Evolutionary conservation across 768 basidiomycete species (phyloP).

Genomic region (Tricholoma furcatifolium): DNA sequence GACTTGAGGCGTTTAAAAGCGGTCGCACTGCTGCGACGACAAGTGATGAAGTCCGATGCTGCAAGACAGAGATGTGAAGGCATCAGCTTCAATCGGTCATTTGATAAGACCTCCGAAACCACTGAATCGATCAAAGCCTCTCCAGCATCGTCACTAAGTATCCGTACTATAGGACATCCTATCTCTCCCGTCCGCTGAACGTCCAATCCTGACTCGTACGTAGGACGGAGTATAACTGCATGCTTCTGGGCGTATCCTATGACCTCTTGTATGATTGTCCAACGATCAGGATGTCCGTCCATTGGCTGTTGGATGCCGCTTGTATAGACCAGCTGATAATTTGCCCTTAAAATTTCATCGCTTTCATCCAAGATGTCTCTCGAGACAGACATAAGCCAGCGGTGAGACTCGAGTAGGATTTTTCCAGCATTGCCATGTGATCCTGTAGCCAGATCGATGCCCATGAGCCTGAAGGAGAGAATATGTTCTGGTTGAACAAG

Average conservation of each 20-base stretch:
- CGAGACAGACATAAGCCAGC: constrained; percentile 24
- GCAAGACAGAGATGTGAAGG: constrained; percentile 15
- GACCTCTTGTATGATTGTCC: constrained; percentile 39
- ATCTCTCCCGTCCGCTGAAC: background rate
- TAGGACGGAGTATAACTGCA: constrained; percentile 9
- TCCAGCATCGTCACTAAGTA: constrained; percentile 17
- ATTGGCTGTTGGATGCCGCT: constrained; percentile 33
- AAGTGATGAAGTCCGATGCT: constrained; percentile 24
- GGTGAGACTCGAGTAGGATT: constrained; percentile 23
- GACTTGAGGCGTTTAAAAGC: too few species aligned
- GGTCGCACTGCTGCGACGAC: background rate
- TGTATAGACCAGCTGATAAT: constrained; percentile 50
- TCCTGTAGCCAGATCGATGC: constrained; percentile 31
- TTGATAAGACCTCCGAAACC: constrained; percentile 19
- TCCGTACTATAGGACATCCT: constrained; percentile 14
- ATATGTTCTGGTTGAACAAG: constrained; percentile 54
- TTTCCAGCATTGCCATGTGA: constrained; percentile 8
- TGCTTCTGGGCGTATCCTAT: constrained; percentile 28
- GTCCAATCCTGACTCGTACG: constrained; percentile 21
- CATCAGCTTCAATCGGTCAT: constrained; percentile 17
- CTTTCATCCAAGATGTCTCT: constrained; percentile 47
- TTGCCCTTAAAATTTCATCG: constrained; percentile 45
- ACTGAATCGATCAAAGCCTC: constrained; percentile 14
- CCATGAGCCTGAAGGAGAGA: constrained; percentile 50
- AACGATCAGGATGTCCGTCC: constrained; percentile 42